Conservation (phyloP, 352 stramenopile genomes). For the Blastocystis sp. region DNA sequence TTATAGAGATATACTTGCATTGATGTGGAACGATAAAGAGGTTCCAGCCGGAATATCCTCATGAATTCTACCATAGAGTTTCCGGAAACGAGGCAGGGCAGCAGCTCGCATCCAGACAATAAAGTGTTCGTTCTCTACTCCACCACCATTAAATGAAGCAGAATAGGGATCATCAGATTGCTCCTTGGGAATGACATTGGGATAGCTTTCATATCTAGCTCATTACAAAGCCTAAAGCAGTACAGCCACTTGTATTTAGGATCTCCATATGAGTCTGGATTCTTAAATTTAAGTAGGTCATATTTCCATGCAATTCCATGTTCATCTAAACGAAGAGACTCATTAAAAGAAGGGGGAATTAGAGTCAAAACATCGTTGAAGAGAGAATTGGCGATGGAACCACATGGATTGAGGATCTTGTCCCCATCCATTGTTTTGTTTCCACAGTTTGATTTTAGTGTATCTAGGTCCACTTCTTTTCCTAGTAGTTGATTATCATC, state of each 20-base stretch:
- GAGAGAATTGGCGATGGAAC: constrained; percentile 82
- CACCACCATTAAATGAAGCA: constrained; percentile 48
- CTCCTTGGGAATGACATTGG: constrained; percentile 54
- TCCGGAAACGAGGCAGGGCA: constrained; percentile 94
- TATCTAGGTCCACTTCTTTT: constrained; percentile 72
- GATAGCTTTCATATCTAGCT: constrained; percentile 57
- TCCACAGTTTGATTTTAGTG: constrained; percentile 52
- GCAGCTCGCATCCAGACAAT: constrained; percentile 99
- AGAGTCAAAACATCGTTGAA: constrained; percentile 74
- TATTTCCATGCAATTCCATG: constrained; percentile 83
- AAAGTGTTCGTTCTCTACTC: constrained; percentile 92
- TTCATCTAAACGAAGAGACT: constrained; percentile 76
- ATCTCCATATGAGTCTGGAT: constrained; percentile 75
- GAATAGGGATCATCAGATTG: constrained; percentile 39
- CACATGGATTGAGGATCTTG: constrained; percentile 78
- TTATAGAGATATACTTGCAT: neutral
- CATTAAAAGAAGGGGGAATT: neutral
- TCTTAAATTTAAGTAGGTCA: constrained; percentile 86
- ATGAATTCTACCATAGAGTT: constrained; percentile 98
- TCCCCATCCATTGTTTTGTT: constrained; percentile 53
- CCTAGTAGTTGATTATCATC: constrained; percentile 81
- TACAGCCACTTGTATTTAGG: constrained; percentile 73
- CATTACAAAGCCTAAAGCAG: neutral
- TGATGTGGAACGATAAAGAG: constrained; percentile 72
- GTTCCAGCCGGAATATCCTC: constrained; percentile 76